These are phyloP conservation scores for Pseudozyma hubeiensis DNA, from an alignment of 1,284 basidiomycete species.

Conservation along the genomic window DNA sequence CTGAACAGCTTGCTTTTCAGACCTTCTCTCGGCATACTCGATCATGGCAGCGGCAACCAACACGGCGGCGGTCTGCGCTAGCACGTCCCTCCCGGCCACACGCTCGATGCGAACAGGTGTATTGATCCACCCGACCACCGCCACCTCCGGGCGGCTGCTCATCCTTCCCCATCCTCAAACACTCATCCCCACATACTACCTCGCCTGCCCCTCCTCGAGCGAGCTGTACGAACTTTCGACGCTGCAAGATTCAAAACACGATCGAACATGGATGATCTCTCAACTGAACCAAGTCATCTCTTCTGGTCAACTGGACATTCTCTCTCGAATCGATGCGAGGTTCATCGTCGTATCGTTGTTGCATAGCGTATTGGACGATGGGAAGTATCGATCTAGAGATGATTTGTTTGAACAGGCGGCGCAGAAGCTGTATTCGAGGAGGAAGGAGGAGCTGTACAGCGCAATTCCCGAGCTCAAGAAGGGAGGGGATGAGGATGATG, in stretches of 20 bases:
- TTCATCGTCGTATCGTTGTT: conserved; percentile 30
- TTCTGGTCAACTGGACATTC: conserved; percentile 31
- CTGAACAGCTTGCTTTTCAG: background rate
- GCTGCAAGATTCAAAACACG: conserved; percentile 23
- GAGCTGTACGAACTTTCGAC: conserved; percentile 30
- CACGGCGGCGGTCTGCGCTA: background rate
- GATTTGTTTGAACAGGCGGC: conserved; percentile 42
- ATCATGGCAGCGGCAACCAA: background rate
- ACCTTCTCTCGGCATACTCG: too few relatives aligned
- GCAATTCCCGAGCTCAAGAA: conserved; percentile 11
- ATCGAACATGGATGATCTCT: conserved; percentile 42
- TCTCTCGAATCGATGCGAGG: conserved; percentile 21
- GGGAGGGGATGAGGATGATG: background rate
- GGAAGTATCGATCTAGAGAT: conserved; percentile 26
- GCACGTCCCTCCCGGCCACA: background rate
- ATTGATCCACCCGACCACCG: conserved; percentile 25
- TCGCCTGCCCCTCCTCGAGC: background rate
- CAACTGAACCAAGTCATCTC: conserved; percentile 26
- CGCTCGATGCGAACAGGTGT: conserved; percentile 25
- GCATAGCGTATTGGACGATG: conserved; percentile 12
- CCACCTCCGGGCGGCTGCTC: conserved; percentile 22
- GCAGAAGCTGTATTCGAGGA: conserved; percentile 1
- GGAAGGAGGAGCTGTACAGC: conserved; percentile 14
- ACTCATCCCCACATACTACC: conserved; percentile 30
- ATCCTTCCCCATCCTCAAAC: conserved; percentile 46